These are phyloP conservation scores for Kluyveromyces wickerhamii DNA, from an alignment of 805 yeast genomes.

Conservation along the genomic window DNA sequence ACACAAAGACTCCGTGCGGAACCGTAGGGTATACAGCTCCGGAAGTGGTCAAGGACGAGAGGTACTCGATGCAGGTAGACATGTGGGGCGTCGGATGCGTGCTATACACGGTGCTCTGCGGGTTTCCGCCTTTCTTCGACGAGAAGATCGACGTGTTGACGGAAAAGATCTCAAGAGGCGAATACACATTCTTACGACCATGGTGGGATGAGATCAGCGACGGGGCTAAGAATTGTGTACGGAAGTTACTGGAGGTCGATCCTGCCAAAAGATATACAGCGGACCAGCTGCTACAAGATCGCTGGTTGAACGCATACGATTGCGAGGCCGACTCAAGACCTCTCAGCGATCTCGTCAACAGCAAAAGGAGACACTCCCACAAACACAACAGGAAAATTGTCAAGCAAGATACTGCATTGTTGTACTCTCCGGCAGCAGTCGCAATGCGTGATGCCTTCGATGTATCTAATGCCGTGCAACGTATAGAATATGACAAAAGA, in stretches of 20 bases:
- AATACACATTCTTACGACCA: slow-evolving; percentile 65
- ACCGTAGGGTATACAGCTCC: slow-evolving; percentile 99
- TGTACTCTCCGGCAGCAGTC: slow-evolving; percentile 66
- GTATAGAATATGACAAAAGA: slow-evolving; percentile 56
- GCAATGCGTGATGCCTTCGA: slow-evolving; percentile 83
- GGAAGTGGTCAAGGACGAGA: slow-evolving; percentile 90
- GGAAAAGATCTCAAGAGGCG: slow-evolving; percentile 61
- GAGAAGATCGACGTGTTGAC: slow-evolving; percentile 57
- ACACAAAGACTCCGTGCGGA: slow-evolving; percentile 96
- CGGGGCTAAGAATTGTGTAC: slow-evolving; percentile 64
- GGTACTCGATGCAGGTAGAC: slow-evolving; percentile 89
- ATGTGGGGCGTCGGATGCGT: slow-evolving; percentile 99
- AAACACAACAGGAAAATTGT: slow-evolving; percentile 12
- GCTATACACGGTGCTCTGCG: slow-evolving; percentile 84
- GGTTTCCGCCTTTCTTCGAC: slow-evolving; percentile 95
- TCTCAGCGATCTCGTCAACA: slow-evolving; percentile 5
- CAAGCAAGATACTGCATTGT: slow-evolving; percentile 17
- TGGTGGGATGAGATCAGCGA: slow-evolving; percentile 83
- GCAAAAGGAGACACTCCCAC: slow-evolving; percentile 12
- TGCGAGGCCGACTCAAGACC: slow-evolving; percentile 6
- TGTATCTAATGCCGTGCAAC: slow-evolving; percentile 76
- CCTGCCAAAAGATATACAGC: slow-evolving; percentile 62
- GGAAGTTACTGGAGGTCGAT: slow-evolving; percentile 58
- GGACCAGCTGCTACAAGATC: slow-evolving; percentile 59
- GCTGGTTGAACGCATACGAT: slow-evolving; percentile 46